A percentile compares a stretch with the other conserved stretches of the same genome.
Evolutionary conservation across 2,329 filamentous ascomycete genomes (phyloP).

Genomic region (Acrocalymma vagum): DNA sequence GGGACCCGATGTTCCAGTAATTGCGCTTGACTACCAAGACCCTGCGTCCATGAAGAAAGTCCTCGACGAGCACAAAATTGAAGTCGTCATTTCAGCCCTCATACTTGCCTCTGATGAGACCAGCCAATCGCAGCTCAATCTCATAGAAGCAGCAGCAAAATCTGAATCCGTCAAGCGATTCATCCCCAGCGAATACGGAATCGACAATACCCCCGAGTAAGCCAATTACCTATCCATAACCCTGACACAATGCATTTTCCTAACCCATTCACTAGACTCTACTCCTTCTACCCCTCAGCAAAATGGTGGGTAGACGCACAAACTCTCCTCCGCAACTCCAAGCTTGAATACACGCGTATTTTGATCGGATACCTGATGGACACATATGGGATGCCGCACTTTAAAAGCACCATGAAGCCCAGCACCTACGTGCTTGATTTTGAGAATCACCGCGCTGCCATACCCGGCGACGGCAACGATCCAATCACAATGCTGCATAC

Average conservation of each 20-base stretch:
- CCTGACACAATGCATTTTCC: no score
- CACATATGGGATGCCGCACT: conserved; percentile 34
- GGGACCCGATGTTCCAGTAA: conserved; percentile 3
- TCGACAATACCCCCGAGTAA: conserved; percentile 10
- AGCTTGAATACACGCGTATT: conserved; percentile 34
- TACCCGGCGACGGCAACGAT: conserved; percentile 22
- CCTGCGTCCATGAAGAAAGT: conserved; percentile 7
- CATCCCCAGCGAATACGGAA: conserved; percentile 24
- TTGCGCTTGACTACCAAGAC: conserved; percentile 20
- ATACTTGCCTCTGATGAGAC: conserved; percentile 12
- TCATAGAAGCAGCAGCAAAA: conserved; percentile 22
- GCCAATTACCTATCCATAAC: no score
- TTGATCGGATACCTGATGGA: conserved; percentile 36
- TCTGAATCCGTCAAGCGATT: conserved; percentile 18
- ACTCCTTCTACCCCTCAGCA: conserved; percentile 12
- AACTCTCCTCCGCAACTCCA: conserved; percentile 18
- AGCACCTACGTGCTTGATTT: conserved; percentile 28
- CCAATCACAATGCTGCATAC: conserved; percentile 19
- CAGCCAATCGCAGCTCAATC: conserved; percentile 18
- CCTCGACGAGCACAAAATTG: conserved; percentile 15
- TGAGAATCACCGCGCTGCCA: conserved; percentile 13
- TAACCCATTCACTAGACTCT: no score
- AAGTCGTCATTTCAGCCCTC: conserved; percentile 23
- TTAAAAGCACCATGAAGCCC: conserved; percentile 24
- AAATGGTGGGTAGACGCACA: conserved; percentile 18